Conservation (phyloP, 108 stramenopile species). For the Schizochytrium sp. region DNA sequence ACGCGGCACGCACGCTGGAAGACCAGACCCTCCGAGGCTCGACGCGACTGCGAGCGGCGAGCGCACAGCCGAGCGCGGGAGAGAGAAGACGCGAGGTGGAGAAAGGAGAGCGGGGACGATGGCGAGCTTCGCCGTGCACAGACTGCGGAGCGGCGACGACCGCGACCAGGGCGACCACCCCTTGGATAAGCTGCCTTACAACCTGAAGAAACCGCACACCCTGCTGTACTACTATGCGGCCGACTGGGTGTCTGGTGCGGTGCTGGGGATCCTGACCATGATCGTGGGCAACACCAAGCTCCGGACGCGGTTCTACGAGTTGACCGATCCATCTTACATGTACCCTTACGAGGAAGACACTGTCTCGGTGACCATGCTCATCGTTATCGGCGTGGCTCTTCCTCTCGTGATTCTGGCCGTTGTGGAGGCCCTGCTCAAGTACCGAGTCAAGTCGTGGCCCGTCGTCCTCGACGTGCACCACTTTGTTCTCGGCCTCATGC, state of each 20-base stretch:
- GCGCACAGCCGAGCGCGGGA: no score
- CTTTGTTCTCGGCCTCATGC: neutral
- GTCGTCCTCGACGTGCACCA: neutral
- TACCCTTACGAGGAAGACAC: conserved; percentile 13
- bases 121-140: no score
- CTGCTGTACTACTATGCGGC: neutral
- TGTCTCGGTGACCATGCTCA: neutral
- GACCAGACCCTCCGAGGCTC: no score
- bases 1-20: no score
- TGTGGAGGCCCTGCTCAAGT: neutral
- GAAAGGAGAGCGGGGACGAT: no score
- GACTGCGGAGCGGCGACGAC: no score
- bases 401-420: neutral
- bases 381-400: neutral
- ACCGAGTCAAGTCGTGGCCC: neutral
- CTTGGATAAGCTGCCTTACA: no score
- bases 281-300: neutral
- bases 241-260: neutral
- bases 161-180: no score
- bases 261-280: neutral
- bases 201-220: no score
- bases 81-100: no score
- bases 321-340: neutral
- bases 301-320: neutral
- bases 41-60: no score